phyloP scores from a whole-genome alignment of 257 asterid genomes.

The Penstemon newberryi region DNA sequence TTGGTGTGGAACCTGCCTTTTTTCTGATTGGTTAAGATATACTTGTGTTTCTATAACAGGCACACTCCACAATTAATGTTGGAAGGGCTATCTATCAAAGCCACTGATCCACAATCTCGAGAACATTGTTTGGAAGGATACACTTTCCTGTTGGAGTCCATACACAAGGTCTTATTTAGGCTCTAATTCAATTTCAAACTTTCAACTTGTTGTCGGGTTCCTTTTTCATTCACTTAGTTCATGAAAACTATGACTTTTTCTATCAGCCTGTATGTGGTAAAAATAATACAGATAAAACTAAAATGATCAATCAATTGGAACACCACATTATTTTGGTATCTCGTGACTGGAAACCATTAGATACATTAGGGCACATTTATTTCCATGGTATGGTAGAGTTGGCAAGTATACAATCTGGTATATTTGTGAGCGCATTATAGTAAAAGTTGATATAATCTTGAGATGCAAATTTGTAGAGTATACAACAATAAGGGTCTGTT shows the following conservation, averaged over 20 bases:
- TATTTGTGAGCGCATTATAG: background rate
- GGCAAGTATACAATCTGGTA: background rate
- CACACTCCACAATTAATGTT: conserved; percentile 66
- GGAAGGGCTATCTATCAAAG: conserved; percentile 64
- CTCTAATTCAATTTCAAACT: conserved; percentile 20
- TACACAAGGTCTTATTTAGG: conserved; percentile 48
- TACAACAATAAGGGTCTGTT: background rate
- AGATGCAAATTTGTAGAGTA: background rate
- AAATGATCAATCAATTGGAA: no score
- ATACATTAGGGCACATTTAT: background rate
- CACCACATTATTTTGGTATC: no score
- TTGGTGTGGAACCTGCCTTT: conserved; percentile 15
- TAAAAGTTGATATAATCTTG: conserved; percentile 19
- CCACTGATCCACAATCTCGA: conserved; percentile 71
- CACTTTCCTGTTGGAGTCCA: conserved; percentile 66
- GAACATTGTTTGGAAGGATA: conserved; percentile 73
- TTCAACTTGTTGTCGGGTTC: conserved; percentile 20
- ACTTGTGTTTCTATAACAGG: conserved; percentile 40
- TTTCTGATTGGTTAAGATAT: conserved; percentile 24
- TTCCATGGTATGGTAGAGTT: background rate
- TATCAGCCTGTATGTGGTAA: background rate
- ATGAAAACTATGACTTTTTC: background rate
- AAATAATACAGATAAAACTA: background rate
- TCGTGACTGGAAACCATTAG: conserved; percentile 13
- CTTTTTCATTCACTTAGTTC: conserved; percentile 4